A percentile compares a stretch with the other conserved stretches of the same genome.
Conservation (phyloP, 495 filamentous ascomycete genomes). For the Halenospora varia region DNA sequence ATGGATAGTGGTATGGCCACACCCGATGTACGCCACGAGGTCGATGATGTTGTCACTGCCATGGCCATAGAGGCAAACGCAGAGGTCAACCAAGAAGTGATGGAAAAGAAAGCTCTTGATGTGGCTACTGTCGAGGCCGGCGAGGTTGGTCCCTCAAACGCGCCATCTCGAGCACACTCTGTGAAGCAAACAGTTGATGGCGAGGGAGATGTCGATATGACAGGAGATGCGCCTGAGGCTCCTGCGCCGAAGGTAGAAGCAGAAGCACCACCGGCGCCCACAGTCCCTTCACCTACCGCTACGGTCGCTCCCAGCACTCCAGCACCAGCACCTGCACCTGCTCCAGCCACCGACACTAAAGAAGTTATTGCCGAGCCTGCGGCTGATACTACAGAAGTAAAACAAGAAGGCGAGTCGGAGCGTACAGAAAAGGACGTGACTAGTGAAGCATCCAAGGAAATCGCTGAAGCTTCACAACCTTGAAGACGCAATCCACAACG, state of each 20-base stretch:
- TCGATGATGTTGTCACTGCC: slow-evolving; percentile 44
- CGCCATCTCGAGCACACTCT: slow-evolving; percentile 35
- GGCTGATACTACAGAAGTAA: slow-evolving; percentile 12
- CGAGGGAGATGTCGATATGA: slow-evolving; percentile 60
- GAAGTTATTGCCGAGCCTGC: not conserved
- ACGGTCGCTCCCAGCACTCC: not conserved
- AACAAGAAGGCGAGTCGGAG: slow-evolving; percentile 28
- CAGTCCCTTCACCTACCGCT: slow-evolving; percentile 1
- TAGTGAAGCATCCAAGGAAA: slow-evolving; percentile 30
- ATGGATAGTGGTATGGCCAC: slow-evolving; percentile 58
- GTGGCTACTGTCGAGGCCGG: slow-evolving; percentile 37
- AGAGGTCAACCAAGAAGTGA: slow-evolving; percentile 44
- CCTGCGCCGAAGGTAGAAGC: slow-evolving; percentile 13
- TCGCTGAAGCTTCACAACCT: not conserved
- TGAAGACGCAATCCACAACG: slow-evolving; percentile 6
- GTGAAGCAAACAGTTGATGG: slow-evolving; percentile 42
- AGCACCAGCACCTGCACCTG: slow-evolving; percentile 3
- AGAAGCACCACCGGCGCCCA: not conserved
- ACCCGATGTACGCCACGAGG: slow-evolving; percentile 42
- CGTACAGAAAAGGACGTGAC: slow-evolving; percentile 24
- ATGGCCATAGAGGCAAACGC: slow-evolving; percentile 45
- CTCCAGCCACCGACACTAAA: slow-evolving; percentile 7
- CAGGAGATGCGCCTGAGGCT: slow-evolving; percentile 35
- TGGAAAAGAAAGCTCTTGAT: slow-evolving; percentile 39
- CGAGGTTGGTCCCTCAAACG: slow-evolving; percentile 34